Percentiles rank a stretch among this genome's conserved stretches.
These are phyloP conservation scores for Vanrija humicola DNA, from an alignment of 1,284 basidiomycete species.

Conservation along the genomic window DNA sequence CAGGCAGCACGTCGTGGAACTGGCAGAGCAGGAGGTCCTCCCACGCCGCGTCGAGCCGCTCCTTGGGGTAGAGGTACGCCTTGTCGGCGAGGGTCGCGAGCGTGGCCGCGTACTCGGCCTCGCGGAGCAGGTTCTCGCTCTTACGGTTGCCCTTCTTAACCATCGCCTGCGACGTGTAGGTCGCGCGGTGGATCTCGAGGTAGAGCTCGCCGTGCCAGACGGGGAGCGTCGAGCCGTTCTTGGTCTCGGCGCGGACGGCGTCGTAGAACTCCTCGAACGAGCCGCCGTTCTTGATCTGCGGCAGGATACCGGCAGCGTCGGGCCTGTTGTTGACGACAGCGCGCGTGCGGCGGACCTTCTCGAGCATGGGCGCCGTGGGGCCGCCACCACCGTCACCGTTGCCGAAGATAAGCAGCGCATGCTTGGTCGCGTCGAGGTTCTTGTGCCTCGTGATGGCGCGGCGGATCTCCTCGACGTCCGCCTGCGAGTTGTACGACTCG, in stretches of 20 bases:
- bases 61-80: conserved; percentile 61
- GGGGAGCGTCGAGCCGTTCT: conserved; percentile 67
- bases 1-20: conserved; percentile 86
- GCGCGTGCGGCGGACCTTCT: conserved; percentile 82
- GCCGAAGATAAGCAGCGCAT: conserved; percentile 77
- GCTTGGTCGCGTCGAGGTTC: conserved; percentile 72
- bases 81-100: conserved; percentile 65
- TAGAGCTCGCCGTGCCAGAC: conserved; percentile 88
- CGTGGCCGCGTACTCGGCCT: conserved; percentile 73
- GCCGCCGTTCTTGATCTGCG: conserved; percentile 58
- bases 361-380: conserved; percentile 66
- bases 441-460: conserved; percentile 79
- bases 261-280: conserved; percentile 76
- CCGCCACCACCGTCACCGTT: conserved; percentile 74
- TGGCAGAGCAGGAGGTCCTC: conserved; percentile 82
- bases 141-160: conserved; percentile 93
- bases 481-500: conserved; percentile 23
- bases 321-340: conserved; percentile 58
- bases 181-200: conserved; percentile 69
- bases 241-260: conserved; percentile 61
- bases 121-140: conserved; percentile 78
- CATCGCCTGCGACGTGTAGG: conserved; percentile 79
- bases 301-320: background rate
- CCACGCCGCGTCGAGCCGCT: conserved; percentile 73
- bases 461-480: conserved; percentile 61